Evolutionary conservation across 805 yeast species (phyloP), one percentile per base, ranked within the genome.

Genomic region (Ogataea parapolymorpha): DNA sequence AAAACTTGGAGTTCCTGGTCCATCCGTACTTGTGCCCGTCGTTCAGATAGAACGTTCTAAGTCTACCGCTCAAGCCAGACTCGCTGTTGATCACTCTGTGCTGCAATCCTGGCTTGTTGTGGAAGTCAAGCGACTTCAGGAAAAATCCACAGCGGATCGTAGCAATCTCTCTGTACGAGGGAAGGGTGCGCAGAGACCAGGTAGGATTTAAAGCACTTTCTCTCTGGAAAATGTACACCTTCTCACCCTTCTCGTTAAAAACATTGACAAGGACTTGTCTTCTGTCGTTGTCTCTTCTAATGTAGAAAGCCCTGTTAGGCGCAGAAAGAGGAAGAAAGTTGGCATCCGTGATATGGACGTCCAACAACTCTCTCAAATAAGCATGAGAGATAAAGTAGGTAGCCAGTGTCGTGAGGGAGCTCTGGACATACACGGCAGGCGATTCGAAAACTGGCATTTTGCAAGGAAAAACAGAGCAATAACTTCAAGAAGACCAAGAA

Each of bases 21-120:
- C 85, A 80, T 13, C 66, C 72, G 54, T 75, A 77, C 45, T 74
- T 69, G 39, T 68, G 63, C 2, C 84, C 85, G 50, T 76, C 80
- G 33, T 56, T 59, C 20, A 77, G 60, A 46, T 71, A 70, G 55
- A 79, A 80, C 22, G 70, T 67, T 45, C 76, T 67, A 41, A 62
- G 56, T 30, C 67, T 59, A 22, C 77, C 79, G 26, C 42, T 39
- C 13, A 58, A 38, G 8, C 71, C 67, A 33, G 65, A 53, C 40
- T 67, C 73, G 32, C 62, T 53, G 14, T 54, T 48, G 36, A 76
- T 58, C 26, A 58, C 67, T 31, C 79, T 60, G 53, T 75, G 79
- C 36, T 67, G 70, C 26, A 77, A 40, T 4, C 69, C 74, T 3
- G 58, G 42, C 40, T 69, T 67, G 48, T 61, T 65, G 52, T 76